A percentile compares a stretch with the other conserved stretches of the same genome.
phyloP scores from a whole-genome alignment of 768 basidiomycete genomes.

The Leucocoprinus leucothites region DNA sequence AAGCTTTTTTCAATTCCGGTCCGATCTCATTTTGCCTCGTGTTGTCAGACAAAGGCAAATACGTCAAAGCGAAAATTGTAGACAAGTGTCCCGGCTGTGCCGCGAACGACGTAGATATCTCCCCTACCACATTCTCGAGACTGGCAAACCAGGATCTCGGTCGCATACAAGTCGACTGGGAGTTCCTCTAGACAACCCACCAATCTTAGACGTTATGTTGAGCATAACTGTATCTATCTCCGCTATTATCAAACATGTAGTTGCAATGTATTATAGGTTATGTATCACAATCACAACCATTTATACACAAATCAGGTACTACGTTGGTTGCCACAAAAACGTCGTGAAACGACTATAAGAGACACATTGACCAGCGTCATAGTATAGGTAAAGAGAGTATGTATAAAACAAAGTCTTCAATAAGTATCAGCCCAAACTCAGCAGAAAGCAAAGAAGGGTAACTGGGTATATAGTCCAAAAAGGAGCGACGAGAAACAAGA shows the following conservation, averaged over 20 bases:
- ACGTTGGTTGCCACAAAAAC: too few species aligned
- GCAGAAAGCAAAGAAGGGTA: not conserved
- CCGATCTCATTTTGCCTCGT: not conserved
- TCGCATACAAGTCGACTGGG: constrained; percentile 20
- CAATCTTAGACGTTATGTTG: too few species aligned
- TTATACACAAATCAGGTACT: too few species aligned
- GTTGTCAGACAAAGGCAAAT: constrained; percentile 6
- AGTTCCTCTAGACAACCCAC: constrained; percentile 12
- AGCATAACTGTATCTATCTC: too few species aligned
- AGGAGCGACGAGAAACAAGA: too few species aligned
- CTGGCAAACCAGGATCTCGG: constrained; percentile 17
- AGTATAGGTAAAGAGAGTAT: too few species aligned
- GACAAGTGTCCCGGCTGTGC: constrained; percentile 25
- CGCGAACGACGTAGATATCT: constrained; percentile 23
- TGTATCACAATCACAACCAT: too few species aligned
- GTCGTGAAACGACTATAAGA: too few species aligned
- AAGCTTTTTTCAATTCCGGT: constrained; percentile 20
- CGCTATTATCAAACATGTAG: too few species aligned
- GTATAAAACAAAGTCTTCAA: too few species aligned
- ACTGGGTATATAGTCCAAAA: not conserved
- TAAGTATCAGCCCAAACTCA: not conserved
- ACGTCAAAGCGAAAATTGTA: constrained; percentile 18
- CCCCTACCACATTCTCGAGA: constrained; percentile 21
- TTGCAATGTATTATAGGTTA: too few species aligned
- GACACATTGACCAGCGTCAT: too few species aligned